A percentile compares a stretch with the other conserved stretches of the same genome.
These are phyloP conservation scores for Penicillium dipodomyicola DNA, from an alignment of 495 filamentous ascomycete genomes.

Conservation along the genomic window DNA sequence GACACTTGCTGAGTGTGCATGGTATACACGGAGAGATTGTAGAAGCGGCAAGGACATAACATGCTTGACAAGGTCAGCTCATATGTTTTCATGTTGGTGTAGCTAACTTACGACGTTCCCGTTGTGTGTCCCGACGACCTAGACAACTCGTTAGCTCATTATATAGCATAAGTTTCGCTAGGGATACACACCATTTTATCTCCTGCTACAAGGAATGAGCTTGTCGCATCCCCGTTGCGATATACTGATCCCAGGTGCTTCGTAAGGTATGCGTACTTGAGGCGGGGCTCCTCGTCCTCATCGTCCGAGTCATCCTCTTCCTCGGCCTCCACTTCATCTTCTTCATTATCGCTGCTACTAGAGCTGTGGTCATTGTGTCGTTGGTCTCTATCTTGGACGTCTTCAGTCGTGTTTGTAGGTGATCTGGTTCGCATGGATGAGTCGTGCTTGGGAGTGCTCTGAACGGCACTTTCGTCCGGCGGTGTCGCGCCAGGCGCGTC, in stretches of 20 bases:
- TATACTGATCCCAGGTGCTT: constrained; percentile 76
- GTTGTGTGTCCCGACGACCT: constrained; percentile 95
- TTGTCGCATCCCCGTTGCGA: constrained; percentile 91
- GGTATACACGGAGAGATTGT: constrained; percentile 76
- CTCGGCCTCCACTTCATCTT: constrained; percentile 39
- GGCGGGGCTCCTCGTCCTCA: constrained; percentile 90
- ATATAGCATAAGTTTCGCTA: neutral
- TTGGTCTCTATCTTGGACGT: constrained; percentile 22
- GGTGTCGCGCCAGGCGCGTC: constrained; percentile 45
- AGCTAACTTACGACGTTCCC: constrained; percentile 79
- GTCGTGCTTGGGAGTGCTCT: constrained; percentile 20
- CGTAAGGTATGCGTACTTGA: constrained; percentile 89
- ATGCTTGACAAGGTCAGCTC: constrained; percentile 57
- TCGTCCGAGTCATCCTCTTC: constrained; percentile 68
- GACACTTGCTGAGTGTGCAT: constrained; percentile 87
- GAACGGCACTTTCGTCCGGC: constrained; percentile 27
- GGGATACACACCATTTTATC: constrained; percentile 82
- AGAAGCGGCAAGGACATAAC: constrained; percentile 79
- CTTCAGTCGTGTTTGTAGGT: constrained; percentile 20
- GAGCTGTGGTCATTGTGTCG: constrained; percentile 23
- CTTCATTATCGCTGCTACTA: constrained; percentile 25
- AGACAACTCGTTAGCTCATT: constrained; percentile 23
- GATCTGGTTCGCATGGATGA: constrained; percentile 25
- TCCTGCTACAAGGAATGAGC: constrained; percentile 80
- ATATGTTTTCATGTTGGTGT: constrained; percentile 4